These are phyloP conservation scores for Aspergillus sp. DNA, from an alignment of 2,329 filamentous ascomycete genomes.

Conservation along the genomic window DNA sequence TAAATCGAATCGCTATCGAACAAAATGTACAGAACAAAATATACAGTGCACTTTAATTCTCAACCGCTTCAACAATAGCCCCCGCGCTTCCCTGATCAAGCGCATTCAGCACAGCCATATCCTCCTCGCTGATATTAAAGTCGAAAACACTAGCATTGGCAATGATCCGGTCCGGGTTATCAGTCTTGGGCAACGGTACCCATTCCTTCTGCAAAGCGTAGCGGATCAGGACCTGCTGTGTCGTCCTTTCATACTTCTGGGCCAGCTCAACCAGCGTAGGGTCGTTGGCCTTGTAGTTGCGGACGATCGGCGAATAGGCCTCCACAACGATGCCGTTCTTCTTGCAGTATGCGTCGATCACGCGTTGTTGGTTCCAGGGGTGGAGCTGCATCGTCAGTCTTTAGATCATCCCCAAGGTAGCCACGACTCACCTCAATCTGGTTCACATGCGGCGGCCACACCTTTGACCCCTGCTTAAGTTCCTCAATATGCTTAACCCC, in stretches of 20 bases:
- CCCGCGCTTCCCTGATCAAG: constrained; percentile 46
- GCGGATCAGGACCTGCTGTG: constrained; percentile 70
- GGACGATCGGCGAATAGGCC: constrained; percentile 50
- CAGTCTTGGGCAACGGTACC: constrained; percentile 68
- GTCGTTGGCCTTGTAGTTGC: constrained; percentile 66
- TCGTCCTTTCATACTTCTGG: constrained; percentile 64
- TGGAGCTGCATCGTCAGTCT: constrained; percentile 50
- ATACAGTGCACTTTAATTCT: constrained; percentile 25
- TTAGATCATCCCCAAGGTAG: neutral
- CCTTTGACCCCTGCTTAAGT: constrained; percentile 57
- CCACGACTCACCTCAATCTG: constrained; percentile 58
- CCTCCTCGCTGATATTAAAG: constrained; percentile 51
- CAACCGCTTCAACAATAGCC: constrained; percentile 42
- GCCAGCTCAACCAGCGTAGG: constrained; percentile 57
- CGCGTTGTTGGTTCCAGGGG: constrained; percentile 62
- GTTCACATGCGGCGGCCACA: constrained; percentile 65
- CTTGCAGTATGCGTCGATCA: constrained; percentile 51
- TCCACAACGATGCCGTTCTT: constrained; percentile 47
- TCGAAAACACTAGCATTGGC: constrained; percentile 59
- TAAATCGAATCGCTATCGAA: constrained; percentile 1
- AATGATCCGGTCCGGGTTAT: constrained; percentile 58
- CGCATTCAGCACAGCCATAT: constrained; percentile 50
- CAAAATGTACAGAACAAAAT: neutral
- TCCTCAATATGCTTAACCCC: constrained; percentile 62
- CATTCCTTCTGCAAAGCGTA: constrained; percentile 77